Conservation (phyloP, 805 yeast genomes). For the Hanseniaspora valbyensis region DNA sequence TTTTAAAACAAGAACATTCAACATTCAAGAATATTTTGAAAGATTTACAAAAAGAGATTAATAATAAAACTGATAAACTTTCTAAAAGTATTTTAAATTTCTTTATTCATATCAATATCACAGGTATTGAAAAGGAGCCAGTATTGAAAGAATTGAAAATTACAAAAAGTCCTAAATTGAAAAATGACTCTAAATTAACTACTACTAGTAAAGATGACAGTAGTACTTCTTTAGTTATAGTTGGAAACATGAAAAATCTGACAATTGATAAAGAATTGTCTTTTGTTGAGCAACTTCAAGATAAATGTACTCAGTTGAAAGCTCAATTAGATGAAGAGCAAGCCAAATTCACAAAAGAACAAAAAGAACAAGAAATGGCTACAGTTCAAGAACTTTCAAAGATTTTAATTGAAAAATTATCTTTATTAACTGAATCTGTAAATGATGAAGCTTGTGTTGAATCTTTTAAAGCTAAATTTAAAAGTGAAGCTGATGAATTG, state of each 20-base stretch:
- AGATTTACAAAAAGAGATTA: constrained; percentile 18
- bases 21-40: not conserved
- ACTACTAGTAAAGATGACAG: not conserved
- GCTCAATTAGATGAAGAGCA: constrained; percentile 72
- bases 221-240: not conserved
- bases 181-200: not conserved
- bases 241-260: not conserved
- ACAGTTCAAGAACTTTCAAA: constrained; percentile 51
- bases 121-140: not conserved
- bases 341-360: constrained; percentile 15
- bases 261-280: constrained; percentile 18
- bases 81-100: constrained; percentile 13
- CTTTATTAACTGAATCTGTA: constrained; percentile 50
- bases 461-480: constrained; percentile 53
- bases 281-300: constrained; percentile 22
- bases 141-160: not conserved
- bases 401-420: constrained; percentile 45
- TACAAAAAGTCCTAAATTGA: not conserved
- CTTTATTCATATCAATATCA: constrained; percentile 1
- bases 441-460: constrained; percentile 49
- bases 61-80: constrained; percentile 29
- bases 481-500: constrained; percentile 71
- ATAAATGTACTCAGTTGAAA: constrained; percentile 36
- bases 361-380: constrained; percentile 35
- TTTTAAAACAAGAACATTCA: not conserved